phyloP scores from a whole-genome alignment of 225 moss, liverwort and hornwort genomes.

The Pleurozium schreberi region DNA sequence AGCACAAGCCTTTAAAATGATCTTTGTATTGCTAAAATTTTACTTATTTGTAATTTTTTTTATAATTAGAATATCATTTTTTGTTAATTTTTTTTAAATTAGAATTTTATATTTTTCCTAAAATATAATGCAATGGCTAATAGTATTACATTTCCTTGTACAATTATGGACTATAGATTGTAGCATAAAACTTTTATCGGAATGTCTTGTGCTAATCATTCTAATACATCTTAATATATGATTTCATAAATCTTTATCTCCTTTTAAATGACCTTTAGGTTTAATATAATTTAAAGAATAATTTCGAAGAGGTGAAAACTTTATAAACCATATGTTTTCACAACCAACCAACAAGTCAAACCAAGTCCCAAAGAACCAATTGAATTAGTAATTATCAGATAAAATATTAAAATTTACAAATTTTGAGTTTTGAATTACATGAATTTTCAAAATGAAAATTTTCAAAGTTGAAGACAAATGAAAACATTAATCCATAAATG shows the following conservation, averaged over 20 bases:
- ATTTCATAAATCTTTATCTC: not conserved
- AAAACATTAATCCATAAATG: no score
- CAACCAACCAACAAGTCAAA: not conserved
- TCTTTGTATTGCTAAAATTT: not conserved
- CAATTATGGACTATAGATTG: not conserved
- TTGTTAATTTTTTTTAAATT: not conserved
- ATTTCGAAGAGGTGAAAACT: not conserved
- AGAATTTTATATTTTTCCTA: not conserved
- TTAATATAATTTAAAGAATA: not conserved
- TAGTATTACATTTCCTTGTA: not conserved
- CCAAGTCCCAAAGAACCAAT: not conserved
- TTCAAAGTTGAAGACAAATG: not conserved
- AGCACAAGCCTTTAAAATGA: no score
- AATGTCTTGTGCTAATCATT: no score
- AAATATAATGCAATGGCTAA: not conserved
- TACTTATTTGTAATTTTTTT: not conserved
- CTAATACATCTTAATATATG: no score
- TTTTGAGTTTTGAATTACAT: not conserved
- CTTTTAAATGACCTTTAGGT: rapidly evolving
- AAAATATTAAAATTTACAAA: no score
- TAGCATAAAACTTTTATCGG: not conserved
- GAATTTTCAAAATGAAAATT: not conserved
- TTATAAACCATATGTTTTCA: not conserved
- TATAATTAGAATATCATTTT: not conserved
- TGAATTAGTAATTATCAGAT: not conserved